A percentile compares a stretch with the other conserved stretches of the same genome.
These are phyloP conservation scores for Aspergillus luchuensis DNA, from an alignment of 2,329 filamentous ascomycete species.

Conservation along the genomic window DNA sequence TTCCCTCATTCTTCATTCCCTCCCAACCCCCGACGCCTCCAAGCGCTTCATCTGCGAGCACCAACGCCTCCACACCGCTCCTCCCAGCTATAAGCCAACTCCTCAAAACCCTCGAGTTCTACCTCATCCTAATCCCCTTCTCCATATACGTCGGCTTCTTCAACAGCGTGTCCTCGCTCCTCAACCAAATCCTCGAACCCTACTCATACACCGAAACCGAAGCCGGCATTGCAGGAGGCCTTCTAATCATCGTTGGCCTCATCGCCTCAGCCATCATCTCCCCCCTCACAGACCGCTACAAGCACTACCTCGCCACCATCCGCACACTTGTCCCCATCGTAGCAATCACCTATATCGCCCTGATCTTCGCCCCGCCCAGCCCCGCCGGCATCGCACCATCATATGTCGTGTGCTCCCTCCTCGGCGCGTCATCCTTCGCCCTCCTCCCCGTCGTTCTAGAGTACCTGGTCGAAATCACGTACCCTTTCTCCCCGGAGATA, in stretches of 20 bases:
- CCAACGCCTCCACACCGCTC: slow-evolving; percentile 51
- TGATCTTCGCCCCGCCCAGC: slow-evolving; percentile 78
- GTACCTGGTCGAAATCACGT: slow-evolving; percentile 81
- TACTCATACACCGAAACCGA: slow-evolving; percentile 82
- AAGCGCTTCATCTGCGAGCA: slow-evolving; percentile 64
- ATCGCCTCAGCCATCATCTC: slow-evolving; percentile 73
- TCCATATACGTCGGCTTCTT: slow-evolving; percentile 86
- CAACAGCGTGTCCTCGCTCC: slow-evolving; percentile 83
- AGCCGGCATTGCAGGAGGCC: slow-evolving; percentile 83
- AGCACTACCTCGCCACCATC: slow-evolving; percentile 73
- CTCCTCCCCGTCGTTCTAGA: slow-evolving; percentile 85
- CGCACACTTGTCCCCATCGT: slow-evolving; percentile 75
- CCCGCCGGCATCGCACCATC: slow-evolving; percentile 54
- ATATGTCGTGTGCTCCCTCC: slow-evolving; percentile 71
- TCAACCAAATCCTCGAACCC: slow-evolving; percentile 87
- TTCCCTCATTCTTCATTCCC: slow-evolving; percentile 83
- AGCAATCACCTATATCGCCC: slow-evolving; percentile 69
- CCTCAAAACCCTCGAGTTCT: slow-evolving; percentile 68
- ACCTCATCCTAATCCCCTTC: slow-evolving; percentile 80
- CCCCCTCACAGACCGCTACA: slow-evolving; percentile 82
- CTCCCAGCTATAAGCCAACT: slow-evolving; percentile 58
- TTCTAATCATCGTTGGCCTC: slow-evolving; percentile 87
- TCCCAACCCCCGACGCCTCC: slow-evolving; percentile 74
- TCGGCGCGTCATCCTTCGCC: slow-evolving; percentile 78
- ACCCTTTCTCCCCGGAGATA: slow-evolving; percentile 83